A percentile compares a stretch with the other conserved stretches of the same genome.
Conservation (phyloP, 768 basidiomycete genomes). For the Russula dissimulans region DNA sequence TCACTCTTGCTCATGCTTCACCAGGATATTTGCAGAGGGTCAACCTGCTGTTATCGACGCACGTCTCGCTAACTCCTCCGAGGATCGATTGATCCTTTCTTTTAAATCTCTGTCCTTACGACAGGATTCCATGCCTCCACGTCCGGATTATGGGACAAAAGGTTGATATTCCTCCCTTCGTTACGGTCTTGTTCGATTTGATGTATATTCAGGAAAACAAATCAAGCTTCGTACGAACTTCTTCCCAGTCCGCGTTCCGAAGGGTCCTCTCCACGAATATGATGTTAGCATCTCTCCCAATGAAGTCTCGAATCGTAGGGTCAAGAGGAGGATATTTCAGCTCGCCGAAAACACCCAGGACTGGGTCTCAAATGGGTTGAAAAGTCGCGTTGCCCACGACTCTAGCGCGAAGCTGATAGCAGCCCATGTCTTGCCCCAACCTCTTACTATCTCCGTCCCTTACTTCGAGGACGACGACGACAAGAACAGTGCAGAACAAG, state of each 20-base stretch:
- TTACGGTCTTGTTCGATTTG: background rate
- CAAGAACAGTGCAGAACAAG: constrained; percentile 24
- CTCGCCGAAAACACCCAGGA: constrained; percentile 37
- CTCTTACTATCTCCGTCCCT: constrained; percentile 31
- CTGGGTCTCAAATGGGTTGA: constrained; percentile 35
- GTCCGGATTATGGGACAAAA: constrained; percentile 38
- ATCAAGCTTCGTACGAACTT: constrained; percentile 46
- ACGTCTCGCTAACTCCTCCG: constrained; percentile 38
- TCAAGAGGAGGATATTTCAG: constrained; percentile 39
- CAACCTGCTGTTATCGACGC: constrained; percentile 40
- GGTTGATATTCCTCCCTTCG: background rate
- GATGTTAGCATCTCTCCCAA: constrained; percentile 36
- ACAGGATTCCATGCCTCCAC: constrained; percentile 33
- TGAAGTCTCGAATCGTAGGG: constrained; percentile 29
- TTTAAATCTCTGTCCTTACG: constrained; percentile 26
- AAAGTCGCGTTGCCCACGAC: constrained; percentile 39
- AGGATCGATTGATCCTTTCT: constrained; percentile 35
- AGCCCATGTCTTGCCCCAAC: constrained; percentile 32
- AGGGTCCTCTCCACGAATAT: constrained; percentile 40
- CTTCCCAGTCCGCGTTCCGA: constrained; percentile 41
- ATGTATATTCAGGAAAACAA: constrained; percentile 25
- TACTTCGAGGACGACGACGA: constrained; percentile 41
- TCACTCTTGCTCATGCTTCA: background rate
- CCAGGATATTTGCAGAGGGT: constrained; percentile 35
- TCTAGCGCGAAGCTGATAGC: constrained; percentile 38